Evolutionary conservation across 2,329 filamentous ascomycete genomes (phyloP), one percentile per base, ranked within the genome.

Genomic region (Gaeumannomyces sp.): DNA sequence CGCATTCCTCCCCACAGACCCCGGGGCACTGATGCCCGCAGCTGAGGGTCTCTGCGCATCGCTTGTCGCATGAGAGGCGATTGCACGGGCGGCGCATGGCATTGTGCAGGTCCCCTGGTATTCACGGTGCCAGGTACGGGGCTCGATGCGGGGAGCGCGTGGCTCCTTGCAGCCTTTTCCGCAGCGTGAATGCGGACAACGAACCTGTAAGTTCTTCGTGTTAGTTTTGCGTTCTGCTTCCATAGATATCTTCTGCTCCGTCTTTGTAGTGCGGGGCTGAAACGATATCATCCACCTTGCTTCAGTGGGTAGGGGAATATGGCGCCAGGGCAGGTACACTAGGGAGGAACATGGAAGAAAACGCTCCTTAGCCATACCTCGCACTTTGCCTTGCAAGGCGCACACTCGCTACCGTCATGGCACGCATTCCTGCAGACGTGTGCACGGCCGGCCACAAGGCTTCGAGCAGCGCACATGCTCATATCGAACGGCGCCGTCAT

Each of bases 11-110:
- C 1, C 88, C 88, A 68, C 88, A 91, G 2, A 89, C 67, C 0
- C 83, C 85, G 0, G 87, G 87, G 56, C 77, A 91, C 71, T 79
- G 83, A 71, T 91, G 87, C 0, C 84, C 83, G 70, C 89, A 91
- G 0, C 31, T 25, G 4, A 91, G 72, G 0, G 65, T n/a, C 35
- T 82, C 77, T 3, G 76, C 70, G 70, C 89, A 92, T 11, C 88
- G 78, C 68, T 79, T 73, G 1, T 82, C 83, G 71, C 89, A 92
- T 1, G 89, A 89, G 0, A 90, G 70, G 75, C 85, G 82, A 68
- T 89, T 78, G 71, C 89, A 92, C 0, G 89, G 88, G 83, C 88
- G 0, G 86, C 86, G 67, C 89, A 91, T 3, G 84, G 84, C 78
- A 86, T 79, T 0, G 73, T 73, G 64, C 81, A 84, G 2, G 59